Evolutionary conservation across 495 filamentous ascomycete species (phyloP).

Genomic region (Aspergillus steynii): DNA sequence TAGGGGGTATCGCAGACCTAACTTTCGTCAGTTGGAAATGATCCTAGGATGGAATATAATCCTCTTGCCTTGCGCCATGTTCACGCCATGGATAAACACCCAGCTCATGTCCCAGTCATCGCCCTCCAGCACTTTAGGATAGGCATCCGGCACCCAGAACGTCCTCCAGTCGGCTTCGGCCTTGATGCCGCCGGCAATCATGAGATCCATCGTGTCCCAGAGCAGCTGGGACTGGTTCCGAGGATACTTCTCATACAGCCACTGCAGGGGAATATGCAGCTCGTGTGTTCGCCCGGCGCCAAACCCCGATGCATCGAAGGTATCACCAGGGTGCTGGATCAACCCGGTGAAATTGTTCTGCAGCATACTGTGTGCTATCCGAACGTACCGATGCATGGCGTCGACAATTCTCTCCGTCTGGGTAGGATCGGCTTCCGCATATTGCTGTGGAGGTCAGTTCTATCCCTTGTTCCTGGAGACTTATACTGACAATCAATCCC

Average conservation of each 20-base stretch:
- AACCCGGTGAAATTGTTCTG: constrained; percentile 34
- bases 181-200: background rate
- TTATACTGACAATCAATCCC: background rate
- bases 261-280: constrained; percentile 4
- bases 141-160: constrained; percentile 1
- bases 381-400: constrained; percentile 28
- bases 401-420: background rate
- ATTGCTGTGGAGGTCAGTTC: background rate
- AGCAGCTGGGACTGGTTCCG: background rate
- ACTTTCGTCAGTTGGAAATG: background rate
- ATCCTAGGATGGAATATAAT: background rate
- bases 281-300: background rate
- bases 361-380: constrained; percentile 44
- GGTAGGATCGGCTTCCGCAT: constrained; percentile 12
- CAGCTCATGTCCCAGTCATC: constrained; percentile 22
- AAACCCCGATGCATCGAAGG: constrained; percentile 2
- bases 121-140: constrained; percentile 14
- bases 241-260: constrained; percentile 3
- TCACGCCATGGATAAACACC: constrained; percentile 22
- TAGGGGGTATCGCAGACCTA: constrained; percentile 26
- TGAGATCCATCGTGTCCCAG: constrained; percentile 5
- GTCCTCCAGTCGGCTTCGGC: constrained; percentile 3
- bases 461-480: background rate
- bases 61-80: constrained; percentile 34
- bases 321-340: constrained; percentile 4